These are phyloP conservation scores for Ambrosia hybrid DNA, from an alignment of 140 eudicot species.

Conservation along the genomic window DNA sequence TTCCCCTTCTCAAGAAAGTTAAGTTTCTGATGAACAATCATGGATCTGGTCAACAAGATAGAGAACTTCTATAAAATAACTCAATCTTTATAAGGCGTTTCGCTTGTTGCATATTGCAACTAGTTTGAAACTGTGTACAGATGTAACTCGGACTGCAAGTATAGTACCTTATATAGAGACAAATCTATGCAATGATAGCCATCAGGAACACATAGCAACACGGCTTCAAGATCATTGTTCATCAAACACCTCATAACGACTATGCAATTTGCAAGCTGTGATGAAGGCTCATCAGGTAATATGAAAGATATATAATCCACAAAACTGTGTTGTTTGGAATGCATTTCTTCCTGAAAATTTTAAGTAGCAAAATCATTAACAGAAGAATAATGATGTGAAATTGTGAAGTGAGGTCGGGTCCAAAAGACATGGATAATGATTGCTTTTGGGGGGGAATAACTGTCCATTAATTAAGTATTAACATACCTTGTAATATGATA, in stretches of 20 bases:
- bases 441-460: not conserved
- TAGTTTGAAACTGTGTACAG: not conserved
- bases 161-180: constrained; percentile 81
- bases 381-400: not conserved
- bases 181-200: constrained; percentile 79
- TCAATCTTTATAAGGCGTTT: too few relatives aligned
- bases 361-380: not conserved
- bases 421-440: not conserved
- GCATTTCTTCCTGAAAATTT: constrained; percentile 49
- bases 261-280: constrained; percentile 64
- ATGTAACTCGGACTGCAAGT: not conserved
- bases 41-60: too few relatives aligned
- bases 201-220: constrained; percentile 63
- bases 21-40: too few relatives aligned
- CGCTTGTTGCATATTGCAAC: not conserved
- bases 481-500: constrained; percentile 80
- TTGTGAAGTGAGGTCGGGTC: too few relatives aligned
- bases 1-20: too few relatives aligned
- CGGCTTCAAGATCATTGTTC: constrained; percentile 61
- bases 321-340: constrained; percentile 39
- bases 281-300: constrained; percentile 73
- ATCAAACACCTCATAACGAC: constrained; percentile 58
- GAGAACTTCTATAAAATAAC: too few relatives aligned
- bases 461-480: not conserved
- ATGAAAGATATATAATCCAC: constrained; percentile 56